Evolutionary conservation across 139 green algal genomes (phyloP).

Genomic region (Volvox reticuliferus): DNA sequence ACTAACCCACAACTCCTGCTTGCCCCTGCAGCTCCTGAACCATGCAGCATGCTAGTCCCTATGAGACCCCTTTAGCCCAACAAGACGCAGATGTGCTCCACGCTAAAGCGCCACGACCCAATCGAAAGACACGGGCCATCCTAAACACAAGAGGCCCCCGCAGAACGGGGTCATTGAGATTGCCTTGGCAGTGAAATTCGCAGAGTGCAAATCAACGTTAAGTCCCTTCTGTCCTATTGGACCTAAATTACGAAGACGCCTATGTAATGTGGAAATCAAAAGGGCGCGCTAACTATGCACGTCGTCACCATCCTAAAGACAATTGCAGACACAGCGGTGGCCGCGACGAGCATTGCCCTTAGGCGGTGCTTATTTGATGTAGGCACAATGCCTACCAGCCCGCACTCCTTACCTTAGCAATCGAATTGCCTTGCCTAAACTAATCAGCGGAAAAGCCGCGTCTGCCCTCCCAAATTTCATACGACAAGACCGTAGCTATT

Average conservation of each 20-base stretch:
- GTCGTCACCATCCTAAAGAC: not conserved
- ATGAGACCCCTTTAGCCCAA: not conserved
- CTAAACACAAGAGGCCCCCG: not conserved
- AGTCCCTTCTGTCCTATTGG: slow-evolving; percentile 10
- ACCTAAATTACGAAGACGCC: slow-evolving; percentile 1
- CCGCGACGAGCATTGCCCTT: not conserved
- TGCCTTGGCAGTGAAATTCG: slow-evolving; percentile 16
- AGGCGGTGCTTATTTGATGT: slow-evolving; percentile 15
- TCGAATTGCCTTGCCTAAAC: not conserved
- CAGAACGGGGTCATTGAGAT: not conserved
- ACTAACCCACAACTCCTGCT: slow-evolving; percentile 16
- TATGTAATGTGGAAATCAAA: not conserved
- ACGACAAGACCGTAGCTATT: not conserved
- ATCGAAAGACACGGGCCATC: not conserved
- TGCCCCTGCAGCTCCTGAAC: not conserved
- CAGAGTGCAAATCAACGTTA: slow-evolving; percentile 1
- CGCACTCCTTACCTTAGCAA: not conserved
- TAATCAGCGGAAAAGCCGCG: not conserved
- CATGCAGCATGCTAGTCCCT: not conserved
- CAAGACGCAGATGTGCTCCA: slow-evolving; percentile 18
- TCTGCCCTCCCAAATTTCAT: not conserved
- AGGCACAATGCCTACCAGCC: not conserved
- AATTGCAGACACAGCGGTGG: not conserved
- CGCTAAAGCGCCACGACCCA: not conserved
- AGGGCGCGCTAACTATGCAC: not conserved